Conservation (phyloP, 2,329 filamentous ascomycete species). For the Orbilia javanica region DNA sequence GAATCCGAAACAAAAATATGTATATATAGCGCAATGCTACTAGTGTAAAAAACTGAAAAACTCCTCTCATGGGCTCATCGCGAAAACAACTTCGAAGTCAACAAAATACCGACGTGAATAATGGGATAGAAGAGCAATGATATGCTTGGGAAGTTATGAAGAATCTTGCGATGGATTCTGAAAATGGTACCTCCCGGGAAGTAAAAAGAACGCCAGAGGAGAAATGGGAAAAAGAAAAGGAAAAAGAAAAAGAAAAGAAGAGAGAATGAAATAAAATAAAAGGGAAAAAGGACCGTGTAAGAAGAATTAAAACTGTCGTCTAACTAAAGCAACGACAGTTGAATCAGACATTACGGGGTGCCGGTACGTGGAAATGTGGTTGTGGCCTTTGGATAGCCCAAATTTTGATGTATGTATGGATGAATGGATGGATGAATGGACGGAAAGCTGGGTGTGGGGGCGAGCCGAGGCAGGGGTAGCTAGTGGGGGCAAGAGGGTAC, state of each 20-base stretch:
- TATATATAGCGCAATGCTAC: too few species aligned
- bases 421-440: not conserved
- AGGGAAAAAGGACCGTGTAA: not conserved
- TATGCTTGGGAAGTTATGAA: constrained; percentile 7
- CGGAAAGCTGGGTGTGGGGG: not conserved
- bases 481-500: not conserved
- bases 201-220: not conserved
- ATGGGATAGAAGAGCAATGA: not conserved
- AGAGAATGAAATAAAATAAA: too few species aligned
- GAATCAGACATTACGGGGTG: not conserved
- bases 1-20: too few species aligned
- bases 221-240: too few species aligned
- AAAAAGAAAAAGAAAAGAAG: too few species aligned
- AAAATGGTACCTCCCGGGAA: not conserved
- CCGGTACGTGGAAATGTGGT: not conserved
- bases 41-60: not conserved
- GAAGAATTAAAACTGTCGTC: not conserved
- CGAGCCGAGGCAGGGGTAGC: not conserved
- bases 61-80: constrained; percentile 16
- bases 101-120: constrained; percentile 24
- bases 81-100: not conserved
- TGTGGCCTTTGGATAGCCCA: not conserved
- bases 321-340: not conserved
- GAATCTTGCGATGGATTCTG: constrained; percentile 7
- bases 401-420: not conserved